Percentiles rank a stretch among this genome's conserved stretches.
These are phyloP conservation scores for Dichotomopilus funicola DNA, from an alignment of 2,329 filamentous ascomycete species.

Conservation along the genomic window DNA sequence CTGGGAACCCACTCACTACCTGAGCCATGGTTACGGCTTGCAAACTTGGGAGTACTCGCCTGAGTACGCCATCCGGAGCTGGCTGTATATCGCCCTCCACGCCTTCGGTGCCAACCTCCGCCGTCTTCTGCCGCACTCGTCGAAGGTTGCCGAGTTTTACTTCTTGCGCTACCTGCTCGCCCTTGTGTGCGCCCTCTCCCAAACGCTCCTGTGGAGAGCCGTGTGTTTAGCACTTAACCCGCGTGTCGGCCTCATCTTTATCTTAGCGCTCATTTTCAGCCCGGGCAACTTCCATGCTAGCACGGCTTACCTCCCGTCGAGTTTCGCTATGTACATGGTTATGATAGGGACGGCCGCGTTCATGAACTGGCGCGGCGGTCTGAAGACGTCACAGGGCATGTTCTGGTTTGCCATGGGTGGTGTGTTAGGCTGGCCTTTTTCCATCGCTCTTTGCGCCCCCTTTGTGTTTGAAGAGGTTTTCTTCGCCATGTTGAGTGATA, in stretches of 20 bases:
- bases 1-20: slow-evolving; percentile 95
- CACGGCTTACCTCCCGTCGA: slow-evolving; percentile 80
- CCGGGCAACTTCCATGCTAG: slow-evolving; percentile 93
- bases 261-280: slow-evolving; percentile 68
- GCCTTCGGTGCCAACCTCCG: slow-evolving; percentile 63
- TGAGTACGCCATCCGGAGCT: slow-evolving; percentile 88
- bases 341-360: slow-evolving; percentile 85
- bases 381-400: slow-evolving; percentile 76
- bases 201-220: slow-evolving; percentile 73
- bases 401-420: slow-evolving; percentile 85
- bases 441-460: slow-evolving; percentile 71
- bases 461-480: slow-evolving; percentile 74
- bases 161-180: slow-evolving; percentile 71
- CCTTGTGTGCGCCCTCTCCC: slow-evolving; percentile 69
- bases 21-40: slow-evolving; percentile 84
- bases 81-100: slow-evolving; percentile 82
- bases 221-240: slow-evolving; percentile 72
- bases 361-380: slow-evolving; percentile 77
- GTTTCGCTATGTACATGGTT: slow-evolving; percentile 91
- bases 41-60: slow-evolving; percentile 99
- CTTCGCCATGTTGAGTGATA: slow-evolving; percentile 46
- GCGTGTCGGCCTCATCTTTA: slow-evolving; percentile 77
- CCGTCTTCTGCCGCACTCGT: slow-evolving; percentile 54
- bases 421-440: slow-evolving; percentile 91
- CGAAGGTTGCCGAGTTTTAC: slow-evolving; percentile 76